A percentile compares a stretch with the other conserved stretches of the same genome.
These are phyloP conservation scores for Fraxinus platypoda DNA, from an alignment of 305 asterid species.

Conservation along the genomic window DNA sequence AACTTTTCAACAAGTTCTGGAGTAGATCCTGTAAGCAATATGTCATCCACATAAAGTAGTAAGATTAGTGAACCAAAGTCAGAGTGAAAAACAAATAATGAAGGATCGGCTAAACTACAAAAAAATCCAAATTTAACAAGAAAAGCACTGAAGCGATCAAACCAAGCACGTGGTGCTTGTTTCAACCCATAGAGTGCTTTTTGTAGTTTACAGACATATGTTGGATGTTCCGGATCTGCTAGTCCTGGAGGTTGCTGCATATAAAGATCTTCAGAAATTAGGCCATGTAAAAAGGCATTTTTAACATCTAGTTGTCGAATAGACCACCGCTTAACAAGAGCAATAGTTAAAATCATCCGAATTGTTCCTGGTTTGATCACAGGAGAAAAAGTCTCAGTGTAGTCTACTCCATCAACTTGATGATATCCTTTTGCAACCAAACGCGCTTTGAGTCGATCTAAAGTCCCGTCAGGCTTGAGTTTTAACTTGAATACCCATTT, in stretches of 20 bases:
- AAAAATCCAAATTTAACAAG: background rate
- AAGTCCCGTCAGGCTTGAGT: background rate
- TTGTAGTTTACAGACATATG: background rate
- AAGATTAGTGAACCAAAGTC: background rate
- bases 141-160: background rate
- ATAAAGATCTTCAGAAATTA: background rate
- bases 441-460: background rate
- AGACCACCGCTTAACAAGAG: background rate
- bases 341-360: background rate
- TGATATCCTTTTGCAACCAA: background rate
- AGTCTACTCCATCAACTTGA: background rate
- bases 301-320: background rate
- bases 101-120: background rate
- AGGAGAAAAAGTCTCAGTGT: background rate
- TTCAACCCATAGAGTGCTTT: background rate
- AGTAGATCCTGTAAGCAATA: background rate
- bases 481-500: background rate
- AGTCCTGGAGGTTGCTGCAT: background rate
- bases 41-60: background rate
- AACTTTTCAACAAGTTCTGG: background rate
- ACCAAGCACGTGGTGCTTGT: background rate
- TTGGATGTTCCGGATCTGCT: background rate
- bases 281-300: background rate
- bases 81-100: background rate
- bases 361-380: background rate